A percentile compares a stretch with the other conserved stretches of the same genome.
Conservation (phyloP, 768 basidiomycete genomes). For the Hypholoma fasciculare region DNA sequence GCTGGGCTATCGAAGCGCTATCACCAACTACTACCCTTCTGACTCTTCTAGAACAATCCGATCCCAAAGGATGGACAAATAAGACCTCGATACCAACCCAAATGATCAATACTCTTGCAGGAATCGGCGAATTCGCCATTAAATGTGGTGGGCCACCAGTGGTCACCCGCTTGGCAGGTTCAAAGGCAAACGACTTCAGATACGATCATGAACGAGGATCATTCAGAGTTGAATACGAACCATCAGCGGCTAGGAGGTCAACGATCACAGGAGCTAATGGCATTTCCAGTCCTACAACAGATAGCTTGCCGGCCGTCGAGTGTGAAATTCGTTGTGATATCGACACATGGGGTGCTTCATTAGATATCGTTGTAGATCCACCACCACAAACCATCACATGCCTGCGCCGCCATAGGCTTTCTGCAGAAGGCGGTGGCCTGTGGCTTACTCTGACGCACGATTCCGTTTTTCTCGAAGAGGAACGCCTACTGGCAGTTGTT, state of each 20-base stretch:
- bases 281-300: slow-evolving; percentile 16
- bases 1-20: slow-evolving; percentile 95
- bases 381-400: slow-evolving; percentile 83
- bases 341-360: slow-evolving; percentile 80
- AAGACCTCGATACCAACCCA: slow-evolving; percentile 93
- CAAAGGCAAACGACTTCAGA: slow-evolving; percentile 67
- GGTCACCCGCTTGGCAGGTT: slow-evolving; percentile 81
- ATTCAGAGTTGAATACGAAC: slow-evolving; percentile 85
- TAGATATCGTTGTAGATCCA: slow-evolving; percentile 92
- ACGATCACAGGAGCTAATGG: slow-evolving; percentile 19
- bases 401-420: slow-evolving; percentile 84
- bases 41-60: slow-evolving; percentile 93
- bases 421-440: slow-evolving; percentile 84
- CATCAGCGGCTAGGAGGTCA: slow-evolving; percentile 49
- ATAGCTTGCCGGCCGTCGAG: slow-evolving; percentile 60
- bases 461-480: slow-evolving; percentile 72
- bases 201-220: slow-evolving; percentile 87
- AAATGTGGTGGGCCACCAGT: slow-evolving; percentile 94
- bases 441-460: slow-evolving; percentile 95
- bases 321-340: slow-evolving; percentile 92
- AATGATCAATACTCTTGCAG: slow-evolving; percentile 87
- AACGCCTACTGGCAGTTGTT: slow-evolving; percentile 73
- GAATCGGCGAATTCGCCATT: slow-evolving; percentile 94
- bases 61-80: slow-evolving; percentile 96
- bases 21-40: slow-evolving; percentile 94